Base-by-base conservation (phyloP, 306 rosid genomes). In the Pyrus betulifolia region DNA sequence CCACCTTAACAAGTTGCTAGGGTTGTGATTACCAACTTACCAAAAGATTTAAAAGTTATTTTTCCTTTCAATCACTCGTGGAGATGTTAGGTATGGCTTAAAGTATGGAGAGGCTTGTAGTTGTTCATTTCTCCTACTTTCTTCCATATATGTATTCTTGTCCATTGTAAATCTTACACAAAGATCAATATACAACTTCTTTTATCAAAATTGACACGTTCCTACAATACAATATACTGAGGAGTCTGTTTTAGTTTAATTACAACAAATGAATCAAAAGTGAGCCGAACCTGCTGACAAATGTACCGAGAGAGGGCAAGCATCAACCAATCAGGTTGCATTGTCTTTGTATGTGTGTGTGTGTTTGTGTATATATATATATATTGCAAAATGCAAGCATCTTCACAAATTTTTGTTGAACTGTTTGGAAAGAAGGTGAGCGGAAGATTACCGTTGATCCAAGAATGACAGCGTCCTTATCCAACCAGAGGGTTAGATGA, bases 401-500 rank as follows among this genome's bases (percentile, higher is more conserved):
- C 7, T 18, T 9, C 33, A 23, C 15, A 44, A 59, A 77, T 63
- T 64, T 12, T 12, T 51, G 0, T 7, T 4, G 4, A 30, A 52
- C 38, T 68, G 3, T 10, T 42, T 75, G 68, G n/a, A 42, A 55
- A 51, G 79, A 68, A 28, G 70, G 33, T 57, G 65, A 59, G 45
- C n/a, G 70, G 49, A 62, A 55, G 21, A 88, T 75, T 82, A 91
- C 97, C 78, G 30, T 84, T 76, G 97, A 89, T 85, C 94, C 97
- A 60, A 89, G 89, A 86, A 91, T 91, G 23, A 88, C 83, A 6
- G 97, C 94, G 71, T 84, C 90, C 35, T 81, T 79, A 74, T 86
- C 91, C 74, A 91, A 82, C 88, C 88, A 89, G 75, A 91, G 68
- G 83, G 94, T 91, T 35, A 91, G 87, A 82, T 91, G 97, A 63